Evolutionary conservation across 139 green algal species (phyloP), one percentile per base, ranked within the genome.

Genomic region (Yamagishiella unicocca): DNA sequence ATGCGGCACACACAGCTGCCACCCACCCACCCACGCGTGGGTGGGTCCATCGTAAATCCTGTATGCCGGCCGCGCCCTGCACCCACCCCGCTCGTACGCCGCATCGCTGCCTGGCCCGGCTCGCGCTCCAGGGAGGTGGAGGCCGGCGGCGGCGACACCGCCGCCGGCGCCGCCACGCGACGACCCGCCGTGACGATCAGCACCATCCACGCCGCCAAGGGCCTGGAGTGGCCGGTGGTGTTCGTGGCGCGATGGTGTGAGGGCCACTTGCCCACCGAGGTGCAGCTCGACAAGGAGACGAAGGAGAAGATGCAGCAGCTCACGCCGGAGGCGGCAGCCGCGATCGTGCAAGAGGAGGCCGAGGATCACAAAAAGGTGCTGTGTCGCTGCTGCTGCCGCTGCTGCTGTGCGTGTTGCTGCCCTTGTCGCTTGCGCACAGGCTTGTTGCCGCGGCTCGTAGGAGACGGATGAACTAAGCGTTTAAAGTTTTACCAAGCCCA

Each of bases 201-300:
- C 77, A 85, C 78, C 38, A 85, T 85, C 58, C 78, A 85, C 27
- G 78, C 78, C 37, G 78, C 78, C 78, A 85, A 85, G 78, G 78
- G 78, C 0, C 78, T 85, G 33, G 78, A 85, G 61, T 85, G 24
- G 25, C 58, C 62, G 14, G 38, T 46, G 6, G 55, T 74, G 58
- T 85, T 85, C 38, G 78, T 85, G 61, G 58, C 78, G 29, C 61
- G 64, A 22, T 85, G 62, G 40, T 6, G 6, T 6, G 78, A 75
- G 7, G 78, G 78, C 78, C 61, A 64, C 55, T 61, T 85, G 78
- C 78, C 78, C 78, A 85, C 64, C 14, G 7, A 64, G 1, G 5
- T 58, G 3, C 61, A 58, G 12, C 35, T 31, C 12, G 58, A 58
- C 35, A 58, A 73, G 22, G 42, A 83, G 75, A 50, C 40, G 75